Evolutionary conservation across 495 filamentous ascomycete genomes (phyloP), one percentile per base, ranked within the genome.

Genomic region (Choiromyces venosus): DNA sequence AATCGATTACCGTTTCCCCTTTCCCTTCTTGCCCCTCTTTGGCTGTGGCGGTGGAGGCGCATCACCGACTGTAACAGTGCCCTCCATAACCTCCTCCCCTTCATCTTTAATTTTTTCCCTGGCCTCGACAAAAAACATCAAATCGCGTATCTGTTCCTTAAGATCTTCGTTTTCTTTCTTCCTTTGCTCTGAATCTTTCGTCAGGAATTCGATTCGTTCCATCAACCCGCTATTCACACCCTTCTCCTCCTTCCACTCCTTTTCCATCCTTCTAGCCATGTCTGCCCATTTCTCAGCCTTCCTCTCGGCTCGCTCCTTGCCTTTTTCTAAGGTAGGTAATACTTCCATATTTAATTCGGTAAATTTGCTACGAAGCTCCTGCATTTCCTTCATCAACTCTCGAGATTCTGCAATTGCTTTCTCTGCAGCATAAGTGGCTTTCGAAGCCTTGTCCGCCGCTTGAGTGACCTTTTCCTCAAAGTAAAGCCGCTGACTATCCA

Each of bases 401-500:
- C 82, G 80, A 1, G 89, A 89, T n/a, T 86, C 82, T 14, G 82
- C 78, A 0, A 85, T 82, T 0, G 93, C 92, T 25, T 85, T 83
- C 36, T 91, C 86, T 3, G 92, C 93, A 0, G 88, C 84, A 0
- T 87, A 83, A 4, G 87, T 85, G 9, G 93, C 92, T 78, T 90
- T 87, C 25, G 89, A 86, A 1, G 96, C 93, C 82, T 98, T 99
- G 83, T 97, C 93, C 0, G 90, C 94, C 2, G 93, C 93, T 71
- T 95, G 93, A 79, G 91, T 91, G 73, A 99, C 87, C 82, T 96
- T 89, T 76, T 95, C 94, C 80, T 97, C 95, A 78, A 96, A 99
- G 82, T 98, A 99, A 6, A 91, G 86, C 64, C 95, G 89, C 78
- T 99, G 95, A 71, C 88, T 91, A 77, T 98, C 96, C 29, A 99